Evolutionary conservation across 306 rosid genomes (phyloP).

Genomic region (Bauhinia variegata): DNA sequence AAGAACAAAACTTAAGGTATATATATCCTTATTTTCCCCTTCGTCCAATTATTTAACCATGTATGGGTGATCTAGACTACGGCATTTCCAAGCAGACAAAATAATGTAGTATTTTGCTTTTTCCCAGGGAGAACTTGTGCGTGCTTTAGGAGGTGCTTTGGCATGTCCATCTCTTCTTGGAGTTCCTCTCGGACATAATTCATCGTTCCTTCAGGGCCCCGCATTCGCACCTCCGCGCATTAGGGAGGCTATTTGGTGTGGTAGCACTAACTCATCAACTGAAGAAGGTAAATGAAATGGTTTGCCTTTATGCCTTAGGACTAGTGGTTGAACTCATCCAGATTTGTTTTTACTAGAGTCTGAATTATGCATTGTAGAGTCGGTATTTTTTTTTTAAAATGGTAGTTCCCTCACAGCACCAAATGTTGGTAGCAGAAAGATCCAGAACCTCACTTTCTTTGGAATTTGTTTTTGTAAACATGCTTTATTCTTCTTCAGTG

Average conservation of each 20-base stretch:
- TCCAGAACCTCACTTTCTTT: slow-evolving; percentile 13
- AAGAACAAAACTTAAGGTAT: slow-evolving; percentile 91
- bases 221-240: slow-evolving; percentile 98
- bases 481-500: not conserved
- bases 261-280: slow-evolving; percentile 86
- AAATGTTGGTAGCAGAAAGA: slow-evolving; percentile 14
- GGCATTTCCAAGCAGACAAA: slow-evolving; percentile 16
- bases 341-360: not conserved
- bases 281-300: slow-evolving; percentile 71
- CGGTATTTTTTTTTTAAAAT: not conserved
- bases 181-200: slow-evolving; percentile 94
- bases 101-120: slow-evolving; percentile 20
- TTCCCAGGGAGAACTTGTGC: slow-evolving; percentile 83
- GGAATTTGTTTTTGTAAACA: not conserved
- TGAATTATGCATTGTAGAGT: slow-evolving; percentile 14
- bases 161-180: slow-evolving; percentile 92
- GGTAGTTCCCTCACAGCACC: slow-evolving; percentile 15
- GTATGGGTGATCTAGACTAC: slow-evolving; percentile 23
- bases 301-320: slow-evolving; percentile 31
- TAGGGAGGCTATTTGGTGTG: slow-evolving; percentile 98
- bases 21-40: slow-evolving; percentile 25
- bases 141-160: slow-evolving; percentile 82
- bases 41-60: not conserved
- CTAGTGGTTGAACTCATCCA: slow-evolving; percentile 11
- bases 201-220: slow-evolving; percentile 97